Conservation (phyloP, 2,329 filamentous ascomycete genomes). For the Chalaropsis thielavioides region DNA sequence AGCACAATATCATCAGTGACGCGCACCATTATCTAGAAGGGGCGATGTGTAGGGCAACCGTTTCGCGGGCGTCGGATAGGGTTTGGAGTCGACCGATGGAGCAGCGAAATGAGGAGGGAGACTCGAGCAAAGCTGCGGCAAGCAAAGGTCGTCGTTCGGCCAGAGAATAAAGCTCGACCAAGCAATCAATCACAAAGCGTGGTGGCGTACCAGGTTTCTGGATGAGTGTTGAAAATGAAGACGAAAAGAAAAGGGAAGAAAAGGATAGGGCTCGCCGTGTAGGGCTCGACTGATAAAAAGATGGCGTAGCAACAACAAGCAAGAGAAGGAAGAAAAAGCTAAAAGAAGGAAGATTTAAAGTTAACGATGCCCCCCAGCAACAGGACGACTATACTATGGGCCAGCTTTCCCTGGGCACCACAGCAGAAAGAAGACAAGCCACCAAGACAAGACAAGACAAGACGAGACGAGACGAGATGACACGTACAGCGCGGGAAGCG, state of each 20-base stretch:
- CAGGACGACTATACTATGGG: background rate
- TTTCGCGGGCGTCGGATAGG: conserved; percentile 1
- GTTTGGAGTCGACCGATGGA: background rate
- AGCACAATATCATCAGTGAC: conserved; percentile 65
- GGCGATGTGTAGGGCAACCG: background rate
- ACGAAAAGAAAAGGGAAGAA: background rate
- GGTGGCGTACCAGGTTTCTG: background rate
- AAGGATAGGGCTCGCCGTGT: background rate
- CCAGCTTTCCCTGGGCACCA: background rate
- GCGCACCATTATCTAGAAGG: conserved; percentile 56
- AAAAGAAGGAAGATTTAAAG: background rate
- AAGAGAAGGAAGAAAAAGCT: background rate
- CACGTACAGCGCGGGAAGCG: background rate
- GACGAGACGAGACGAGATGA: background rate
- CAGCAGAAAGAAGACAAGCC: background rate
- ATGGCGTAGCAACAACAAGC: background rate
- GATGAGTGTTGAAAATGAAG: background rate
- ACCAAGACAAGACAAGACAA: background rate
- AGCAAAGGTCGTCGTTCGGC: background rate
- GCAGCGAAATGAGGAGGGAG: background rate
- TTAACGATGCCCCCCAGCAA: conserved; percentile 2
- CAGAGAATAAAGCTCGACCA: background rate
- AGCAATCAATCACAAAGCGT: background rate
- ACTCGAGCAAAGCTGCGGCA: background rate
- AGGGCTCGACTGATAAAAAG: background rate